Percentiles rank a stretch among this genome's conserved stretches.
Evolutionary conservation across 2,329 filamentous ascomycete genomes (phyloP).

Genomic region (Coniochaeta hoffmannii): DNA sequence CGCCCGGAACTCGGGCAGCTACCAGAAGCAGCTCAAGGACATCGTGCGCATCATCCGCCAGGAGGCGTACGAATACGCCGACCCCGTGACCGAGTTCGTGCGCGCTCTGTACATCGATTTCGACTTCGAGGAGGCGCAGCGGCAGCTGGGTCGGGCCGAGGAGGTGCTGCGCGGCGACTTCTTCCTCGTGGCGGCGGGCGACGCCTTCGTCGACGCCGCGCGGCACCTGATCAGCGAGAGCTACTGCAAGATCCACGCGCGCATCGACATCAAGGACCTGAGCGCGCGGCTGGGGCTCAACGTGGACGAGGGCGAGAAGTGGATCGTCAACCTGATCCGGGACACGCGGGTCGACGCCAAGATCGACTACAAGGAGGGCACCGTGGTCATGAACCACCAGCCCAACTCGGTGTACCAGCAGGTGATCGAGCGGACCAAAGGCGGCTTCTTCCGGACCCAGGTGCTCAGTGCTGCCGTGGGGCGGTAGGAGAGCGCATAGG

Average conservation of each 20-base stretch:
- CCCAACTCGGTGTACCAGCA: constrained; percentile 98
- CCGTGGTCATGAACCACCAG: constrained; percentile 98
- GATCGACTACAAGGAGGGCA: constrained; percentile 98
- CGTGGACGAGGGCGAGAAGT: constrained; percentile 97
- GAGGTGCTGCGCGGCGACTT: constrained; percentile 90
- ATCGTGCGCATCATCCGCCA: constrained; percentile 91
- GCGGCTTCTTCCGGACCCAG: constrained; percentile 96
- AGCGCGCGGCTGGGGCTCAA: constrained; percentile 85
- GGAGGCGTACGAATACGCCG: constrained; percentile 94
- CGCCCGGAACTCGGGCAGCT: constrained; percentile 70
- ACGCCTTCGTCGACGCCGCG: constrained; percentile 87
- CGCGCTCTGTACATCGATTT: constrained; percentile 93
- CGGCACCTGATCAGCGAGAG: constrained; percentile 96
- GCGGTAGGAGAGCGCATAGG: constrained; percentile 27
- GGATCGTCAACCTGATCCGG: constrained; percentile 98
- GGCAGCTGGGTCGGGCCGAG: constrained; percentile 79
- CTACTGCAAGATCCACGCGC: constrained; percentile 99
- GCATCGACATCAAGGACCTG: constrained; percentile 96
- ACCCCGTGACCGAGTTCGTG: constrained; percentile 93
- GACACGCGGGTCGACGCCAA: constrained; percentile 97
- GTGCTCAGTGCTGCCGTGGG: constrained; percentile 68
- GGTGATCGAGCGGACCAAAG: constrained; percentile 98
- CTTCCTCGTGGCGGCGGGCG: constrained; percentile 80
- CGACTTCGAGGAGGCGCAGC: constrained; percentile 94
- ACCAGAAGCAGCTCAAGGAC: constrained; percentile 99